A percentile compares a stretch with the other conserved stretches of the same genome.
These are phyloP conservation scores for Volvariella volvacea DNA, from an alignment of 1,284 basidiomycete genomes.

Conservation along the genomic window DNA sequence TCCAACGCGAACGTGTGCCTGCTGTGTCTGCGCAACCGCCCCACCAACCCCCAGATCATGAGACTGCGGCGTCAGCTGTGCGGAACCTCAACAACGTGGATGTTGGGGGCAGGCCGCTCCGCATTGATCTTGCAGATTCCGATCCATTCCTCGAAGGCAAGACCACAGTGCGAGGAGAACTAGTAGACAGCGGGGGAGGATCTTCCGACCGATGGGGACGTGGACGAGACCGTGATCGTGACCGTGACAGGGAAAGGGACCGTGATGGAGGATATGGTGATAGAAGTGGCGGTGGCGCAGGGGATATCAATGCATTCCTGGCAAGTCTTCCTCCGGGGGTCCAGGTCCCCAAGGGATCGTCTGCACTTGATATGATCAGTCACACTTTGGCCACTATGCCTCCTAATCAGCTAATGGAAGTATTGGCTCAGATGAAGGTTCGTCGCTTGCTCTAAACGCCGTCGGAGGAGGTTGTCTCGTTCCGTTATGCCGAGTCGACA, in stretches of 20 bases:
- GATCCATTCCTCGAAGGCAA: slow-evolving; percentile 57
- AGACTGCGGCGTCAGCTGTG: slow-evolving; percentile 79
- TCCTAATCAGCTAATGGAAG: slow-evolving; percentile 85
- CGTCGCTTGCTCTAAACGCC: too few species aligned
- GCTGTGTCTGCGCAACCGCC: too few species aligned
- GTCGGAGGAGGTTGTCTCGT: too few species aligned
- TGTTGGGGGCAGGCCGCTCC: slow-evolving; percentile 78
- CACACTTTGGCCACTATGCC: slow-evolving; percentile 82
- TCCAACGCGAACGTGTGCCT: too few species aligned
- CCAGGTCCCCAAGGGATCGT: slow-evolving; percentile 68
- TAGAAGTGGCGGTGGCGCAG: too few species aligned
- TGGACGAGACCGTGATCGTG: slow-evolving; percentile 19
- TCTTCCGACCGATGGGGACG: slow-evolving; percentile 39
- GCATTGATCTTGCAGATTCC: slow-evolving; percentile 72
- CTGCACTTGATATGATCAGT: slow-evolving; percentile 81
- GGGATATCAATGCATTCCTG: slow-evolving; percentile 52
- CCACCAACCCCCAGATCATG: slow-evolving; percentile 62
- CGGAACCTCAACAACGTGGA: slow-evolving; percentile 81
- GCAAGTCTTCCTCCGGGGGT: slow-evolving; percentile 73
- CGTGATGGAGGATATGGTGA: too few species aligned
- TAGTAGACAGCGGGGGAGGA: slow-evolving; percentile 47
- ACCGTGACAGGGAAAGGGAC: slow-evolving; percentile 10
- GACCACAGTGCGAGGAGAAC: slow-evolving; percentile 61
- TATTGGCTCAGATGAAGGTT: slow-evolving; percentile 98
- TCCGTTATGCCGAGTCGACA: too few species aligned